phyloP scores from a whole-genome alignment of 1,139 yeast species.

The Blastobotrys indianensis region DNA sequence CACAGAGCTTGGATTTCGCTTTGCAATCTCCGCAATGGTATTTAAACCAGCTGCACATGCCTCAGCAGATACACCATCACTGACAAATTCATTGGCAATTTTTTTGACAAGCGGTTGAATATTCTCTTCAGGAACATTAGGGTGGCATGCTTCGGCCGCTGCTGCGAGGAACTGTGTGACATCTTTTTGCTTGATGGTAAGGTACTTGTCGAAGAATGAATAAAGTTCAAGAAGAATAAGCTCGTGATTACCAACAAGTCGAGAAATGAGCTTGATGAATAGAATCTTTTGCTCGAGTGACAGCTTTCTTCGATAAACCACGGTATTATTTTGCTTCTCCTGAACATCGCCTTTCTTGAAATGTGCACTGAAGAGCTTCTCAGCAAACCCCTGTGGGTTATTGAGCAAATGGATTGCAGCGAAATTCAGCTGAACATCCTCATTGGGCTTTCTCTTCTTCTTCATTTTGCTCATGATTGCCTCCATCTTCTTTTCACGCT shows the following conservation, averaged over 20 bases:
- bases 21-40: slow-evolving; percentile 83
- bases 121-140: slow-evolving; percentile 92
- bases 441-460: slow-evolving; percentile 47
- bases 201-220: slow-evolving; percentile 77
- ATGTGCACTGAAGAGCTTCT: slow-evolving; percentile 65
- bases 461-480: slow-evolving; percentile 62
- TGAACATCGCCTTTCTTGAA: slow-evolving; percentile 52
- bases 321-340: slow-evolving; percentile 9
- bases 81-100: slow-evolving; percentile 94
- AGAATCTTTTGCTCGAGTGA: slow-evolving; percentile 84
- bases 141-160: slow-evolving; percentile 93
- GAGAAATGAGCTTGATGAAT: slow-evolving; percentile 77
- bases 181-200: slow-evolving; percentile 89
- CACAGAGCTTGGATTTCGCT: slow-evolving; percentile 92
- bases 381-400: slow-evolving; percentile 98
- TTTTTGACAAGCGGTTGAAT: slow-evolving; percentile 74
- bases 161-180: slow-evolving; percentile 97
- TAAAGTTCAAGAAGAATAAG: slow-evolving; percentile 83
- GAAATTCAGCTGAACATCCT: slow-evolving; percentile 67
- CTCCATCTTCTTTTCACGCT: slow-evolving; percentile 73
- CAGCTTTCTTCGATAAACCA: slow-evolving; percentile 39
- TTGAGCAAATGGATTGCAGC: slow-evolving; percentile 88
- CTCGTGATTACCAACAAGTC: slow-evolving; percentile 92
- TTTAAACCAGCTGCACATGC: slow-evolving; percentile 97
- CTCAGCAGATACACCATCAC: slow-evolving; percentile 97